phyloP scores from a whole-genome alignment of 179 eudicot species.

The Silene noctiflora region DNA sequence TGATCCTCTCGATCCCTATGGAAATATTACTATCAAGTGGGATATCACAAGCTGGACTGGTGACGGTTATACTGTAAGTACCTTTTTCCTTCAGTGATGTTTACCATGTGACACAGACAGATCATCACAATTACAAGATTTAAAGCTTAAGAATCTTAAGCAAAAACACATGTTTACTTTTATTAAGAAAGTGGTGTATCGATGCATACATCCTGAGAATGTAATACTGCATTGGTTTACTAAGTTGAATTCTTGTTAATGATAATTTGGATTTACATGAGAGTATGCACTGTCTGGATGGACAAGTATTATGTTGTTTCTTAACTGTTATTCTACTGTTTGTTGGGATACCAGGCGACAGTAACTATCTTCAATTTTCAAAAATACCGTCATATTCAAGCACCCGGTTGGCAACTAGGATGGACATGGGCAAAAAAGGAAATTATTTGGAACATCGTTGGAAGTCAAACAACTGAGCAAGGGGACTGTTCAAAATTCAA shows the following conservation, averaged over 20 bases:
- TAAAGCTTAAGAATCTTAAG: background rate
- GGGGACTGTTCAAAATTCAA: constrained; percentile 72
- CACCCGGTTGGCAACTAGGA: constrained; percentile 72
- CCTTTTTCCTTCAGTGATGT: background rate
- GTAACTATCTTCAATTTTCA: constrained; percentile 79
- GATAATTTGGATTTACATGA: too few species aligned
- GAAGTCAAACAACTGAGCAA: constrained; percentile 64
- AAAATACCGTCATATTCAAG: constrained; percentile 61
- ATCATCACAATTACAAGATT: background rate
- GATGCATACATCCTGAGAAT: background rate
- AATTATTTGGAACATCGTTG: constrained; percentile 65
- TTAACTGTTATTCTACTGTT: background rate
- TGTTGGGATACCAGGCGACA: constrained; percentile 41
- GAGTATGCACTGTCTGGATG: too few species aligned
- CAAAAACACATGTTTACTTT: background rate
- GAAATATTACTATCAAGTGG: constrained; percentile 73
- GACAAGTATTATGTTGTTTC: background rate
- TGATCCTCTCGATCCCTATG: constrained; percentile 57
- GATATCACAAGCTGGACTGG: constrained; percentile 61
- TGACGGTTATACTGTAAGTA: constrained; percentile 65
- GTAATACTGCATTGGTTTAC: background rate
- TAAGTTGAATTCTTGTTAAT: too few species aligned
- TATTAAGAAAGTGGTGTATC: too few species aligned
- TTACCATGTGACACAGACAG: background rate
- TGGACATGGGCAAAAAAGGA: constrained; percentile 82